These are phyloP conservation scores for Fusarium nurragi DNA, from an alignment of 2,329 filamentous ascomycete genomes.

Conservation along the genomic window DNA sequence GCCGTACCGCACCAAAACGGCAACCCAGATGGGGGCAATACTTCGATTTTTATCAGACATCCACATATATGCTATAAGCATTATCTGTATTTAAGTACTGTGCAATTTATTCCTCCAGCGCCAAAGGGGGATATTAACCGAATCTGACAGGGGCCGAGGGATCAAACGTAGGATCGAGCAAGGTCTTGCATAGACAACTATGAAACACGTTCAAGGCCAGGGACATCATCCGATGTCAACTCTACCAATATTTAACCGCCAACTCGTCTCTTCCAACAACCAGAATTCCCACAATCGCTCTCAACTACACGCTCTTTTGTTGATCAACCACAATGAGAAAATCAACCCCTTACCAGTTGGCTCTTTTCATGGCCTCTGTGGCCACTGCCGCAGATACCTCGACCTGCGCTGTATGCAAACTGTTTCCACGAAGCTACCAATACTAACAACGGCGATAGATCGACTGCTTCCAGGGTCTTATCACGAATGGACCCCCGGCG, in stretches of 20 bases:
- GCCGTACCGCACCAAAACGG: too few relatives aligned
- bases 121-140: background rate
- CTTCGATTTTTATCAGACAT: too few relatives aligned
- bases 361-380: conserved; percentile 19
- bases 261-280: background rate
- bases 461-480: conserved; percentile 44
- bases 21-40: too few relatives aligned
- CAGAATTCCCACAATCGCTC: too few relatives aligned
- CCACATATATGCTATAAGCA: background rate
- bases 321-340: conserved; percentile 25
- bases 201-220: conserved; percentile 20
- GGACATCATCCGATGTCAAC: background rate
- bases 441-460: conserved; percentile 20
- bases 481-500: conserved; percentile 44
- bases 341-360: conserved; percentile 9
- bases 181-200: conserved; percentile 27
- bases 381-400: conserved; percentile 6
- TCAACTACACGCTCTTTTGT: background rate
- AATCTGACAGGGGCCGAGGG: conserved; percentile 1
- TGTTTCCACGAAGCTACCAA: fast-evolving
- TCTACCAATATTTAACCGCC: conserved; percentile 4
- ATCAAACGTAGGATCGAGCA: conserved; percentile 30
- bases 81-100: background rate
- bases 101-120: background rate
- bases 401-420: conserved; percentile 28